Evolutionary conservation across 768 basidiomycete genomes (phyloP).

Genomic region (Podaxis mareebaensis): DNA sequence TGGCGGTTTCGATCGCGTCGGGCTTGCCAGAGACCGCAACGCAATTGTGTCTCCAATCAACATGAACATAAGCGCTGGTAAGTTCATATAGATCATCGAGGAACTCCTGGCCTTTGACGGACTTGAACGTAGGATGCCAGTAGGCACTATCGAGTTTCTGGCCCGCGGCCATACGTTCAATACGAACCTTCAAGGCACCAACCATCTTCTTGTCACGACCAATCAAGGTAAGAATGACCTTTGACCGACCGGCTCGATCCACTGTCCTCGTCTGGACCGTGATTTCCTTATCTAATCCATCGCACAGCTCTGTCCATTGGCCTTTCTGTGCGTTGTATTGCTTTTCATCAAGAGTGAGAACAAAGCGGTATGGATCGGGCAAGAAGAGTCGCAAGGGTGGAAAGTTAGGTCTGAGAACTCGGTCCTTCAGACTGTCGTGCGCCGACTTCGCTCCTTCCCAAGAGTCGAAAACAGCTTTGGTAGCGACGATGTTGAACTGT

Average conservation of each 20-base stretch:
- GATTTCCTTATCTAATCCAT: conserved; percentile 31
- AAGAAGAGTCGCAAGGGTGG: conserved; percentile 39
- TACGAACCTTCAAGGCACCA: conserved; percentile 59
- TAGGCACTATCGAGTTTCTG: conserved; percentile 42
- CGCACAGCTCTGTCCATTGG: conserved; percentile 47
- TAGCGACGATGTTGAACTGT: conserved; percentile 15
- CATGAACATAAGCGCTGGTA: conserved; percentile 43
- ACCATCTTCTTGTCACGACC: conserved; percentile 55
- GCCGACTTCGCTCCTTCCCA: conserved; percentile 49
- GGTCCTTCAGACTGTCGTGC: conserved; percentile 34
- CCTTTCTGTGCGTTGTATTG: conserved; percentile 53
- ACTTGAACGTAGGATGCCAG: conserved; percentile 50
- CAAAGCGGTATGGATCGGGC: conserved; percentile 52
- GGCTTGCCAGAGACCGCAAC: conserved; percentile 49
- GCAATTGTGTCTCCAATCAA: conserved; percentile 43
- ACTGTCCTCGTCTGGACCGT: conserved; percentile 28
- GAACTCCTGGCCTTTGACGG: conserved; percentile 31
- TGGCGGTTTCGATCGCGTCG: conserved; percentile 39
- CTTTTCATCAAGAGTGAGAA: conserved; percentile 43
- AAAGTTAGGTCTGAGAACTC: conserved; percentile 29
- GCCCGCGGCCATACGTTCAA: conserved; percentile 54
- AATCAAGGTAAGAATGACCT: conserved; percentile 41
- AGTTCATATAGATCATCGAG: conserved; percentile 31
- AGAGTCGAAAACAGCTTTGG: conserved; percentile 46
- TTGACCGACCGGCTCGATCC: conserved; percentile 24